Evolutionary conservation across 495 filamentous ascomycete genomes (phyloP), one percentile per base, ranked within the genome.

Genomic region (Aspergillus hancockii): DNA sequence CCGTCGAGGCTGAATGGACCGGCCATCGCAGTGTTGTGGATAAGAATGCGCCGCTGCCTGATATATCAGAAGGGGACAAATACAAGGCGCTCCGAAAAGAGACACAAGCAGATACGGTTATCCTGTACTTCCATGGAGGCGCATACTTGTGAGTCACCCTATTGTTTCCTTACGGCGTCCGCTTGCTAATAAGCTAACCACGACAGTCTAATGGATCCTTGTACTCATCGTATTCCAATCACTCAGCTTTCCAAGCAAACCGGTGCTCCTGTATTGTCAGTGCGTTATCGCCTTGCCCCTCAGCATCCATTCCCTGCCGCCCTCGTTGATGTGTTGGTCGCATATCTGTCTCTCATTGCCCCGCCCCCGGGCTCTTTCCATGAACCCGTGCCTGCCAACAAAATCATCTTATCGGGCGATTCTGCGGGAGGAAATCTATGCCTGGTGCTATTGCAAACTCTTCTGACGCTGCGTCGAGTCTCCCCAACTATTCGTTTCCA

Each of bases 101-200:
- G 45, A 80, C 84, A 25, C 81, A 71, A 10, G 83, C 77, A 22
- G 78, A 84, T n/a, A 82, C 82, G 34, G 92, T 90, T 0, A 72
- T 96, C 1, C 75, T 97, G 28, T 96, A 91, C 67, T 87, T 97
- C 69, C 93, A 98, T 68, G 93, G 93, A 45, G 93, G 93, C 31
- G 91, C 87, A n/a, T 89, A 90, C 74, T 92, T 75, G 80, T 82
- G 56, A 68, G 74, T 71, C 28, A 10, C 10, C 13, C 28, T 13
- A 46, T 57, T n/a, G 10, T 22, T 18, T 28, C 19, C 21, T 21
- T 19, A 7, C 14, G 2, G 8, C 14, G 8, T 1, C 32, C 12
- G 1, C 31, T 23, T 53, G 21, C 54, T 46, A 21, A 46, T 22
- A 8, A 19, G n/a, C 25, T 47, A 3, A 19, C 23, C 4, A 52